These are phyloP conservation scores for Persicaria maculosa DNA, from an alignment of 148 eudicot genomes.

Conservation along the genomic window DNA sequence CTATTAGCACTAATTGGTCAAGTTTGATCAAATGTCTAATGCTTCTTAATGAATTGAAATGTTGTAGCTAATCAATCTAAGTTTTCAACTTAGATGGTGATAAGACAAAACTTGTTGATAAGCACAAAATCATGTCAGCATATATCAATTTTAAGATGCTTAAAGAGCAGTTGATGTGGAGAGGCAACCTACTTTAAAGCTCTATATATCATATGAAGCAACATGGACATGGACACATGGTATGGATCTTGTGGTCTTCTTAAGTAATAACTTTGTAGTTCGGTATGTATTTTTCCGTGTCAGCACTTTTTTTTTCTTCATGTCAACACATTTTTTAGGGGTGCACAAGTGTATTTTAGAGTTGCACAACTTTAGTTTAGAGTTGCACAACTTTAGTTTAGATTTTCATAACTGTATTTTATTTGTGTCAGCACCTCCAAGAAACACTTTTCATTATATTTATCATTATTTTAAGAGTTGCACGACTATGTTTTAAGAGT, in stretches of 20 bases:
- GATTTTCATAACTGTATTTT: no score
- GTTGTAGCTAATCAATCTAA: background rate
- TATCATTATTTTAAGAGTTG: no score
- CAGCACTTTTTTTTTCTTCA: no score
- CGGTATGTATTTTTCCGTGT: no score
- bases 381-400: no score
- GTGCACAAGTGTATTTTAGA: no score
- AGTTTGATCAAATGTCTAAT: background rate
- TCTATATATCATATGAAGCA: background rate
- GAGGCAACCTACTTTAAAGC: background rate
- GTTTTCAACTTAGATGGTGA: background rate
- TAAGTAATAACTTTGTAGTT: no score
- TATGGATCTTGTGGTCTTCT: background rate
- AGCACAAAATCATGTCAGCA: background rate
- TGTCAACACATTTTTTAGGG: no score
- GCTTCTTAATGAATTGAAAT: background rate
- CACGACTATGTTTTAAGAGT: no score
- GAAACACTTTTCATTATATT: no score
- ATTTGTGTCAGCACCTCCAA: no score
- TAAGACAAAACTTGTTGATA: background rate
- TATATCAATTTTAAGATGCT: background rate
- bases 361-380: no score
- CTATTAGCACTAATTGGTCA: background rate
- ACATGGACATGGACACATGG: constrained; percentile 1
- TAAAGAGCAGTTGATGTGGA: background rate